Conservation (phyloP, 495 filamentous ascomycete species). For the Astrothelium macrocarpum region DNA sequence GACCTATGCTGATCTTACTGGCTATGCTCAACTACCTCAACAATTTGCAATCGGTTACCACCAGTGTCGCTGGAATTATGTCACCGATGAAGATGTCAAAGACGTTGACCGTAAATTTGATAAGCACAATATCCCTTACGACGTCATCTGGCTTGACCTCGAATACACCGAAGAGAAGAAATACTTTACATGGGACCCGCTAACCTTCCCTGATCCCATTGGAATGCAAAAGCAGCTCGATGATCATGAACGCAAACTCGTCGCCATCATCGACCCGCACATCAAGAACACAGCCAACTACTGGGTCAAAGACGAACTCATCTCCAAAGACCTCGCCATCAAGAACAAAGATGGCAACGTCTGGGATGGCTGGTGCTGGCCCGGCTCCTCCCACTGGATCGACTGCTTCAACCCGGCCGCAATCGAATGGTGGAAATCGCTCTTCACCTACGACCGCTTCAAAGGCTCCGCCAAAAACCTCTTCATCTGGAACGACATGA, state of each 20-base stretch:
- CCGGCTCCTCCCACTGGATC: conserved; percentile 89
- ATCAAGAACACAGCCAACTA: conserved; percentile 87
- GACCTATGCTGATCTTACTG: conserved; percentile 83
- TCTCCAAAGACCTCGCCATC: conserved; percentile 69
- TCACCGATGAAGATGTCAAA: conserved; percentile 91
- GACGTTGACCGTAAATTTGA: conserved; percentile 95
- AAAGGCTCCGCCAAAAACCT: conserved; percentile 72
- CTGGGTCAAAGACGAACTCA: conserved; percentile 65
- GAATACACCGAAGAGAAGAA: conserved; percentile 94
- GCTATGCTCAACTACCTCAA: conserved; percentile 82
- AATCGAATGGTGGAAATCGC: conserved; percentile 73
- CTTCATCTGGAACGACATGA: conserved; percentile 99
- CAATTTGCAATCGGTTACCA: conserved; percentile 90
- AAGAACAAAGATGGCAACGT: conserved; percentile 81
- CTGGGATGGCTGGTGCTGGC: conserved; percentile 98
- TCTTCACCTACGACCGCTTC: conserved; percentile 82
- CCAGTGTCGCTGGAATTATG: conserved; percentile 98
- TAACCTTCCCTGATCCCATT: conserved; percentile 75
- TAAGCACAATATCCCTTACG: conserved; percentile 88
- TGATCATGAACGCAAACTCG: conserved; percentile 75
- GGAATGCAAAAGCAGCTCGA: conserved; percentile 82
- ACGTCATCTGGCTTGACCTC: conserved; percentile 97
- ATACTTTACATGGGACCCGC: conserved; percentile 92
- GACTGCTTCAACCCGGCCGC: conserved; percentile 88
- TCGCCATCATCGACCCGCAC: conserved; percentile 91